phyloP scores from a whole-genome alignment of 768 basidiomycete genomes.

The Leccinum broughii region DNA sequence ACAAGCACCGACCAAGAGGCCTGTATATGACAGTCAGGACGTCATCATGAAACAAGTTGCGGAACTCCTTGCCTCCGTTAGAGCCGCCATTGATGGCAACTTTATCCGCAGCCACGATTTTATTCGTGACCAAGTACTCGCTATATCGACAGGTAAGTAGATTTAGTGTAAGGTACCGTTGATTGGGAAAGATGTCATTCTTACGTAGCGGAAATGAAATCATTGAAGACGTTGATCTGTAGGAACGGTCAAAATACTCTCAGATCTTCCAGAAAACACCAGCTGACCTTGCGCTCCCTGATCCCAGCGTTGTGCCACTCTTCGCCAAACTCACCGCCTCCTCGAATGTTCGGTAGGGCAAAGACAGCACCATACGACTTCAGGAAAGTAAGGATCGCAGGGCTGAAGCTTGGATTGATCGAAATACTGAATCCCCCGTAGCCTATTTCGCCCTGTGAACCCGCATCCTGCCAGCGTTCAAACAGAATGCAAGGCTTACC shows the following conservation, averaged over 20 bases:
- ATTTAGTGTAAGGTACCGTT: not conserved
- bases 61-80: conserved; percentile 61
- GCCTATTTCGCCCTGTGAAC: conserved; percentile 38
- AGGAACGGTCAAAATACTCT: conserved; percentile 5
- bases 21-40: conserved; percentile 34
- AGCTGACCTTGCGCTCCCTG: conserved; percentile 63
- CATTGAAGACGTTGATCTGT: conserved; percentile 74
- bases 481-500: conserved; percentile 40
- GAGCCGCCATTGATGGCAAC: conserved; percentile 78
- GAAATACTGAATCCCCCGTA: conserved; percentile 83
- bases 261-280: conserved; percentile 2
- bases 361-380: conserved; percentile 68
- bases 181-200: conserved; percentile 20
- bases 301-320: conserved; percentile 80
- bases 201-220: conserved; percentile 81
- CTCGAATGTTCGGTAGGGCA: conserved; percentile 60
- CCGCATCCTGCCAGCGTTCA: not conserved
- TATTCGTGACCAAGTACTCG: conserved; percentile 70
- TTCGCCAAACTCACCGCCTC: conserved; percentile 80
- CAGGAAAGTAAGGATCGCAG: conserved; percentile 70
- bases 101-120: conserved; percentile 67
- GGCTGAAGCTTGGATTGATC: conserved; percentile 70
- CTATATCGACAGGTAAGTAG: conserved; percentile 34
- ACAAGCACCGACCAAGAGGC: conserved; percentile 82
- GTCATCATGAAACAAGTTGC: not conserved